phyloP scores from a whole-genome alignment of 116 monocot species.

The Papilionanthe hybrid region DNA sequence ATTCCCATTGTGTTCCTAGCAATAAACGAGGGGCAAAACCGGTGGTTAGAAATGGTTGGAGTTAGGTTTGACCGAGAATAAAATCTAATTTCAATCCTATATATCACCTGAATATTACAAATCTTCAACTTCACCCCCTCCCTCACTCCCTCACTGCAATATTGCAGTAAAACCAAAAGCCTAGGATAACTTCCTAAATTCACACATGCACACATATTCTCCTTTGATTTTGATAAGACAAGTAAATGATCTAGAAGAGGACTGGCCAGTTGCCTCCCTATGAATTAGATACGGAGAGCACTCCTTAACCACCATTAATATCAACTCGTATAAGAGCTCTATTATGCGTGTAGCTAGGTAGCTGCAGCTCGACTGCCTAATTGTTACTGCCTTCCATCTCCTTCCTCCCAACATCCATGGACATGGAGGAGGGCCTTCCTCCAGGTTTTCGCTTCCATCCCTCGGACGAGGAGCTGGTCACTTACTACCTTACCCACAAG shows the following conservation, averaged over 20 bases:
- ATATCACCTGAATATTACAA: not conserved
- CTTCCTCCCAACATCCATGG: not conserved
- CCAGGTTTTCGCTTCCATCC: constrained; percentile 47
- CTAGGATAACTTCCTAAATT: not conserved
- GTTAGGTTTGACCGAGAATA: constrained; percentile 1
- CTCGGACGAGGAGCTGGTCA: constrained; percentile 45
- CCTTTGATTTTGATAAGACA: not conserved
- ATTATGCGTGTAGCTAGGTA: too few relatives aligned
- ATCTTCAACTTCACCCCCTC: not conserved
- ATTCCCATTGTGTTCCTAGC: not conserved
- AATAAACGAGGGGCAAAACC: not conserved
- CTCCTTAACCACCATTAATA: not conserved
- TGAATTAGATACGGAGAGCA: not conserved
- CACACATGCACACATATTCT: not conserved
- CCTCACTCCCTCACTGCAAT: not conserved
- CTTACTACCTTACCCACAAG: constrained; percentile 35
- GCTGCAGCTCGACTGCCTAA: too few relatives aligned
- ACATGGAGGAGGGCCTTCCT: constrained; percentile 34
- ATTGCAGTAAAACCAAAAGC: not conserved
- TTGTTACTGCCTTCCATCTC: not conserved
- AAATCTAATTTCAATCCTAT: not conserved
- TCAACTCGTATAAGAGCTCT: not conserved
- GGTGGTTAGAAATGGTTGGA: constrained; percentile 10
- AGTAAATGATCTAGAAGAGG: not conserved
- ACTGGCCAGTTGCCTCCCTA: not conserved